Percentiles rank a stretch among this genome's conserved stretches.
phyloP scores from a whole-genome alignment of 805 yeast species.

The Metschnikowia rubicola region DNA sequence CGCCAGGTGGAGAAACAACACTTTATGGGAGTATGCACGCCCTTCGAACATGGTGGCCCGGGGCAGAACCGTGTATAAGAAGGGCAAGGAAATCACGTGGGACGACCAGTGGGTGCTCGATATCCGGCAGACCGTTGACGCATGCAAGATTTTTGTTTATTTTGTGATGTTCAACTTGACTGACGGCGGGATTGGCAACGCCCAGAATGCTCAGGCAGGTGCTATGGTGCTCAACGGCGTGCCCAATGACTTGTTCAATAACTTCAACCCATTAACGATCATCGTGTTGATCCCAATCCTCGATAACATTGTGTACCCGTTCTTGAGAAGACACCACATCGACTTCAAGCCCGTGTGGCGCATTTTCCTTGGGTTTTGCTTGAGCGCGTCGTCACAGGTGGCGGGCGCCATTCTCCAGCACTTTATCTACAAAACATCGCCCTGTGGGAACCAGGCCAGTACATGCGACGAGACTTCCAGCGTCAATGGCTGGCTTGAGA shows the following conservation, averaged over 20 bases:
- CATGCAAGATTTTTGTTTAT: constrained; percentile 46
- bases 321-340: constrained; percentile 36
- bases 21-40: constrained; percentile 49
- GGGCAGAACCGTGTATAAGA: constrained; percentile 33
- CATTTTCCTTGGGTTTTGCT: constrained; percentile 45
- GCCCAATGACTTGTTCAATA: constrained; percentile 54
- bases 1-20: constrained; percentile 35
- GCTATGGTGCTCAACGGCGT: constrained; percentile 51
- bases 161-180: constrained; percentile 38
- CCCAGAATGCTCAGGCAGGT: constrained; percentile 52
- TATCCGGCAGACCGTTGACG: constrained; percentile 39
- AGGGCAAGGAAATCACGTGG: constrained; percentile 27
- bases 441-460: constrained; percentile 49
- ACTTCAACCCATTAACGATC: constrained; percentile 53
- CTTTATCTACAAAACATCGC: constrained; percentile 45
- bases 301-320: constrained; percentile 47
- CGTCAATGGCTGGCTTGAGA: constrained; percentile 30
- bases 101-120: constrained; percentile 48
- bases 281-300: constrained; percentile 50
- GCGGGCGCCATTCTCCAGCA: constrained; percentile 51
- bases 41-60: constrained; percentile 43
- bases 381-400: constrained; percentile 46
- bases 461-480: constrained; percentile 31
- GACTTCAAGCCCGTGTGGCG: constrained; percentile 35
- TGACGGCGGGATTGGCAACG: constrained; percentile 48